Evolutionary conservation across 306 rosid species (phyloP).

Genomic region (Malus domestica): ASM211411v1 NC_041802.1:29322001-29322500

Average conservation of each 20-base stretch:
- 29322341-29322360: background rate
- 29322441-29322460: background rate
- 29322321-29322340: constrained; percentile 56
- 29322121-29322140: constrained; percentile 19
- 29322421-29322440: background rate
- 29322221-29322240: constrained; percentile 14
- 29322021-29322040: too few relatives aligned
- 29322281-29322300: constrained; percentile 63
- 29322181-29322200: constrained; percentile 9
- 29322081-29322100: background rate
- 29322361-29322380: background rate
- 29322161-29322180: constrained; percentile 60
- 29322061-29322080: too few relatives aligned
- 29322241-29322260: constrained; percentile 2
- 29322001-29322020: background rate
- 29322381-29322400: background rate
- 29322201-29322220: constrained; percentile 26
- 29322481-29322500: background rate
- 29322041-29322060: too few relatives aligned
- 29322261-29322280: constrained; percentile 46
- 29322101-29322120: background rate
- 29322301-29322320: constrained; percentile 61
- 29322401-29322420: background rate
- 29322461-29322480: background rate
- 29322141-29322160: constrained; percentile 19